Evolutionary conservation across 2,329 filamentous ascomycete genomes (phyloP).

Genomic region (Mollisiaceae sp.): DNA sequence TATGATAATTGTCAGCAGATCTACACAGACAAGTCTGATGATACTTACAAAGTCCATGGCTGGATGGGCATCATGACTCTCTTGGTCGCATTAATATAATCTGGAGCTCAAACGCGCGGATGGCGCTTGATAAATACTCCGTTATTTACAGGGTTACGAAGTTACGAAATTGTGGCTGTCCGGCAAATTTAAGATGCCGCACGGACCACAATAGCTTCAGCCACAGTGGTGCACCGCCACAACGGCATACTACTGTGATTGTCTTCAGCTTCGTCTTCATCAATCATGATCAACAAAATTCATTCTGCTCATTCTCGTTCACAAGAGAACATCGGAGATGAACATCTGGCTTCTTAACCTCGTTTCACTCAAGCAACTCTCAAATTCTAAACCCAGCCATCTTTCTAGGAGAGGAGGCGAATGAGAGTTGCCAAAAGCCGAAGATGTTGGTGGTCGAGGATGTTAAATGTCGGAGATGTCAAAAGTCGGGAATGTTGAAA

Average conservation of each 20-base stretch:
- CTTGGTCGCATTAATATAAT: slow-evolving; percentile 26
- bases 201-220: neutral
- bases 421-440: no score
- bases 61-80: slow-evolving; percentile 31
- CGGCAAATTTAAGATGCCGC: neutral
- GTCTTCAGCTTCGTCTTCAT: no score
- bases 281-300: no score
- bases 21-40: neutral
- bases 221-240: neutral
- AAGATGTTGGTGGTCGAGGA: no score
- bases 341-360: no score
- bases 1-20: slow-evolving; percentile 41
- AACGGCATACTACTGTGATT: no score
- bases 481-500: no score
- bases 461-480: no score
- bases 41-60: slow-evolving; percentile 41
- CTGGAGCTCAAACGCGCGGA: slow-evolving; percentile 21
- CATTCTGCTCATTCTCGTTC: no score
- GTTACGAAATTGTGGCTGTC: neutral
- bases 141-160: slow-evolving; percentile 18
- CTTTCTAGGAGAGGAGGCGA: neutral
- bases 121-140: slow-evolving; percentile 14
- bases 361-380: no score
- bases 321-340: no score
- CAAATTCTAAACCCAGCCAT: neutral